These are phyloP conservation scores for Xylariaceae sp. DNA, from an alignment of 2,329 filamentous ascomycete genomes.

Conservation along the genomic window DNA sequence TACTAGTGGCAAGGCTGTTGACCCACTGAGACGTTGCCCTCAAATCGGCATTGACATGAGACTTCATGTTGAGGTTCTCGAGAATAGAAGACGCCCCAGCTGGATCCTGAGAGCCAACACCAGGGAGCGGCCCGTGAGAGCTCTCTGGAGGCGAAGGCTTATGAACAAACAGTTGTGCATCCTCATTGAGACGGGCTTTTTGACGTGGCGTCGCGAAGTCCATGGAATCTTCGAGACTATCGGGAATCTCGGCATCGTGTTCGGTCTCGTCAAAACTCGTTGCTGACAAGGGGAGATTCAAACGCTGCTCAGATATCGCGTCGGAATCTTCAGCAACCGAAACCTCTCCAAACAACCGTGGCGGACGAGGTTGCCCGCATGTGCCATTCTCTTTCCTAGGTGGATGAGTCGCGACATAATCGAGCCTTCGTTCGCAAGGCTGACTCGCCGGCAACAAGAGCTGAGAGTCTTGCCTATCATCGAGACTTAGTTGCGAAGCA, in stretches of 20 bases:
- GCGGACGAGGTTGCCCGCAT: constrained; percentile 47
- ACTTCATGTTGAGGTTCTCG: constrained; percentile 41
- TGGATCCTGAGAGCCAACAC: constrained; percentile 47
- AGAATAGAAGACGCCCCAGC: constrained; percentile 45
- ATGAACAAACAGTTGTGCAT: constrained; percentile 7
- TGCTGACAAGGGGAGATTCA: constrained; percentile 43
- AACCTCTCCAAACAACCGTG: constrained; percentile 52
- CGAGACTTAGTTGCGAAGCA: constrained; percentile 60
- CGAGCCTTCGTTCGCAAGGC: constrained; percentile 26
- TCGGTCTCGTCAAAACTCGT: constrained; percentile 33
- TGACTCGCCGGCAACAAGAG: constrained; percentile 28
- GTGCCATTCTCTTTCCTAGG: constrained; percentile 77
- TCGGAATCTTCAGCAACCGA: constrained; percentile 52
- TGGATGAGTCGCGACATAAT: constrained; percentile 38
- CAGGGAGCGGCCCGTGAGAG: constrained; percentile 28
- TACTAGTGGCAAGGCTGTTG: constrained; percentile 45
- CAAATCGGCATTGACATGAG: constrained; percentile 25
- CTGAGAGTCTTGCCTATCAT: constrained; percentile 38
- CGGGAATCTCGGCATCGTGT: constrained; percentile 38
- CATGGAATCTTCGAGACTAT: constrained; percentile 44
- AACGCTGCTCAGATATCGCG: constrained; percentile 42
- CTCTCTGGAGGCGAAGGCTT: constrained; percentile 19
- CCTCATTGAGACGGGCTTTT: constrained; percentile 24
- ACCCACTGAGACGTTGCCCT: constrained; percentile 22
- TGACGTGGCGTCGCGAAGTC: constrained; percentile 34